Base-by-base conservation (phyloP, 2,329 filamentous ascomycete species). In the Colletotrichum scovillei region DNA sequence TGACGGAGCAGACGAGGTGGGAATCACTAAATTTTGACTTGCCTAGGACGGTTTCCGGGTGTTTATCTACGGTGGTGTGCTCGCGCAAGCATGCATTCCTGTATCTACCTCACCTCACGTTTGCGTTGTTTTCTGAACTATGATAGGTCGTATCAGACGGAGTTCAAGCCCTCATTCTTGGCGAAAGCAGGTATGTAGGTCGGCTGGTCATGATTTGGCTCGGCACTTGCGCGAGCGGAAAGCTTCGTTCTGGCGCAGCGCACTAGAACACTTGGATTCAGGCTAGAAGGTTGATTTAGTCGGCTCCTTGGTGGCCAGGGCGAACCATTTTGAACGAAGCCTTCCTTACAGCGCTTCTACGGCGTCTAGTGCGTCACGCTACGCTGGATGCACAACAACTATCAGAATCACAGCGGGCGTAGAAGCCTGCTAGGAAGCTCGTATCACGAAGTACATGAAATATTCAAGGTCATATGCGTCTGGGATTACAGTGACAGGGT, bases 231-330 rank as follows among this genome's bases (percentile, higher is more conserved):
- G 24, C 26, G 59, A 69, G n/a, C 42, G 58, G 60, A 62, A 70
- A 70, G 67, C 60, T 70, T 73, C 56, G 26, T 69, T 49, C 24
- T n/a, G 42, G 26, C 46, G 24, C 24, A 38, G 28, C 70, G 46
- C 71, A 56, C 71, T 73, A 73, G 70, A 70, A 73, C 24, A 14
- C 60, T 65, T 73, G 26, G 8, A 19, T 9, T 14, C 7, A 63
- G 35, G 56, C 67, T 73, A 53, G 28, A 66, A 66, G 19, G 16
- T 49, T 49, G 42, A 9, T 11, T 49, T n/a, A 49, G 42, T n/a
- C 4, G 14, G 9, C 12, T 28, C 11, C 5, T 12, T 24, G 30
- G 9, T 55, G 16, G 11, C 32, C 42, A 12, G 66, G 38, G 7
- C 28, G 32, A 59, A n/a, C n/a, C 57, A 16, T 14, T 38, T 35